phyloP scores from a whole-genome alignment of 495 filamentous ascomycete genomes.

The Letharia columbiana region DNA sequence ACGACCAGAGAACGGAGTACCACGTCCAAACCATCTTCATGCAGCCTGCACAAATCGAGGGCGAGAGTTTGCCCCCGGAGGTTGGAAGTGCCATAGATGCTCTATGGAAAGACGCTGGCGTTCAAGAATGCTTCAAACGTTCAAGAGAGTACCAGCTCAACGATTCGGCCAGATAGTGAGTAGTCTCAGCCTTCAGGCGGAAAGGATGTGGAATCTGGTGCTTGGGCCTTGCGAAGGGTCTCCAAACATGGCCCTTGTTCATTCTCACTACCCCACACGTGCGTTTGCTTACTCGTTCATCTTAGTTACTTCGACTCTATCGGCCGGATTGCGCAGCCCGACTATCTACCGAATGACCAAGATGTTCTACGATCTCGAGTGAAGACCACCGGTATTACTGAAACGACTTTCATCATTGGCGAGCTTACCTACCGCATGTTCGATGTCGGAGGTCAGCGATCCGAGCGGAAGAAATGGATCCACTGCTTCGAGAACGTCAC shows the following conservation, averaged over 20 bases:
- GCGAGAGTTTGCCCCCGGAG: slow-evolving; percentile 87
- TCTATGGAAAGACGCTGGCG: slow-evolving; percentile 89
- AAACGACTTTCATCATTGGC: slow-evolving; percentile 97
- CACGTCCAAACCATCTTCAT: slow-evolving; percentile 94
- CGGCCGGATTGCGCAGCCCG: slow-evolving; percentile 78
- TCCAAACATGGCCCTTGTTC: background rate
- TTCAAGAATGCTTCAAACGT: slow-evolving; percentile 90
- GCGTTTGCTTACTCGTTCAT: slow-evolving; percentile 17
- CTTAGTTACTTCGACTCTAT: slow-evolving; percentile 93
- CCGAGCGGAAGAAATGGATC: slow-evolving; percentile 99
- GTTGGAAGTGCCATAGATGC: slow-evolving; percentile 88
- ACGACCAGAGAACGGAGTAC: slow-evolving; percentile 81
- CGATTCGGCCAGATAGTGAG: slow-evolving; percentile 97
- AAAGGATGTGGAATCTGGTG: background rate
- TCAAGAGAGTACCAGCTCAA: slow-evolving; percentile 96
- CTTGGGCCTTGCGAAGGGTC: background rate
- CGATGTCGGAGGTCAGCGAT: slow-evolving; percentile 96
- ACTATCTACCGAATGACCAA: slow-evolving; percentile 95
- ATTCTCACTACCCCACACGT: background rate
- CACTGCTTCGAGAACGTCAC: slow-evolving; percentile 99
- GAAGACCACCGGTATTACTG: slow-evolving; percentile 98
- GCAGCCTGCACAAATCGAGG: slow-evolving; percentile 91
- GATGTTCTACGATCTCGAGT: slow-evolving; percentile 96
- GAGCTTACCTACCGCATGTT: slow-evolving; percentile 99
- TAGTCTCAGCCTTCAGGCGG: slow-evolving; percentile 20